A percentile compares a stretch with the other conserved stretches of the same genome.
Evolutionary conservation across 306 rosid genomes (phyloP).

Genomic region (Vigna reflexopilosa): DNA sequence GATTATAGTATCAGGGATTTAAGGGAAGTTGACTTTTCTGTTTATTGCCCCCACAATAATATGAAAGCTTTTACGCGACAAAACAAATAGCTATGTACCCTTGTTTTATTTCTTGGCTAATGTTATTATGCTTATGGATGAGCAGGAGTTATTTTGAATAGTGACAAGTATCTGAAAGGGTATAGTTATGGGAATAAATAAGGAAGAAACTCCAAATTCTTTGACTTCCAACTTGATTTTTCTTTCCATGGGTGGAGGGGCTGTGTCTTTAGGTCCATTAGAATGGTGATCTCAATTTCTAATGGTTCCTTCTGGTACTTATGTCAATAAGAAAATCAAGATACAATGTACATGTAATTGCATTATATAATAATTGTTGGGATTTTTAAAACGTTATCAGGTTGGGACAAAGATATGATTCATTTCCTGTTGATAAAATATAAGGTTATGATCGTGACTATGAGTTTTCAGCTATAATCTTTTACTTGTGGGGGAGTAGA

Average conservation of each 20-base stretch:
- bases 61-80: not conserved
- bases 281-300: conserved; percentile 3
- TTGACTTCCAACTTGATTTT: conserved; percentile 20
- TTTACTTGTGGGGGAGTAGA: conserved; percentile 21
- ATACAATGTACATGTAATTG: not conserved
- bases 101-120: conserved; percentile 17
- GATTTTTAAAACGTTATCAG: conserved; percentile 1
- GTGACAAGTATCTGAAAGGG: conserved; percentile 16
- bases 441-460: not conserved
- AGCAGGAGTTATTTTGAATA: conserved; percentile 21
- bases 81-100: not conserved
- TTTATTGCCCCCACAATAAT: not conserved
- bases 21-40: conserved; percentile 20
- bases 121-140: conserved; percentile 9
- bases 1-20: conserved; percentile 4
- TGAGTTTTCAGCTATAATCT: conserved; percentile 23
- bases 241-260: not conserved
- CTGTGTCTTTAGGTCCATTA: conserved; percentile 11
- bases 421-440: conserved; percentile 28
- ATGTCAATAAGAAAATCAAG: conserved; percentile 7
- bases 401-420: conserved; percentile 10
- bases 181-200: not conserved
- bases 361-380: not conserved
- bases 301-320: conserved; percentile 19
- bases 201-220: conserved; percentile 28